Evolutionary conservation across 768 basidiomycete genomes (phyloP).

Genomic region (Macrocybe gigantea): DNA sequence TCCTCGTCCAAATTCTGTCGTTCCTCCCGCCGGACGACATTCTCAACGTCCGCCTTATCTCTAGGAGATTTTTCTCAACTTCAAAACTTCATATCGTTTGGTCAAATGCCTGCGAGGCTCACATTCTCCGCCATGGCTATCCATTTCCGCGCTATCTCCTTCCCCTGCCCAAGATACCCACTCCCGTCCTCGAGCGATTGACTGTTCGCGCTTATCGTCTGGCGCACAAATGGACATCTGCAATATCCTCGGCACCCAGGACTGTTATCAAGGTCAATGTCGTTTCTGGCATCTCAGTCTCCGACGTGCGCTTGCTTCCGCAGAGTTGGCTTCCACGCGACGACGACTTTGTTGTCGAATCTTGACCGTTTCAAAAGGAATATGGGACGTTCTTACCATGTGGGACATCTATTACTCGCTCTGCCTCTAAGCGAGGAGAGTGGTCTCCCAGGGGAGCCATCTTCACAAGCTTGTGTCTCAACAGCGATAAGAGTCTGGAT

Average conservation of each 20-base stretch:
- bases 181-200: conserved; percentile 37
- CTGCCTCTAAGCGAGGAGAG: neutral
- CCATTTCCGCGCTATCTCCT: conserved; percentile 38
- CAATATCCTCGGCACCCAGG: conserved; percentile 4
- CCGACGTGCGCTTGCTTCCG: conserved; percentile 49
- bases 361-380: conserved; percentile 48
- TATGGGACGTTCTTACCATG: conserved; percentile 54
- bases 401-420: conserved; percentile 31
- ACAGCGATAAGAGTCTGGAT: conserved; percentile 35
- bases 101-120: conserved; percentile 39
- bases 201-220: conserved; percentile 41
- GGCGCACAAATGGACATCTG: conserved; percentile 41
- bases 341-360: conserved; percentile 22
- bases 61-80: conserved; percentile 40
- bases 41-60: conserved; percentile 29
- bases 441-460: conserved; percentile 53
- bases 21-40: conserved; percentile 33
- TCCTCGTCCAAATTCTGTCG: conserved; percentile 23
- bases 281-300: conserved; percentile 37
- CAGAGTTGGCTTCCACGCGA: conserved; percentile 25
- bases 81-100: conserved; percentile 50
- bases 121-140: conserved; percentile 38
- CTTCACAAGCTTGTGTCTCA: conserved; percentile 47
- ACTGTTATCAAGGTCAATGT: conserved; percentile 19
- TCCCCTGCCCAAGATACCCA: conserved; percentile 27